These are phyloP conservation scores for Lantana camara DNA, from an alignment of 257 asterid species.

Conservation along the genomic window DNA sequence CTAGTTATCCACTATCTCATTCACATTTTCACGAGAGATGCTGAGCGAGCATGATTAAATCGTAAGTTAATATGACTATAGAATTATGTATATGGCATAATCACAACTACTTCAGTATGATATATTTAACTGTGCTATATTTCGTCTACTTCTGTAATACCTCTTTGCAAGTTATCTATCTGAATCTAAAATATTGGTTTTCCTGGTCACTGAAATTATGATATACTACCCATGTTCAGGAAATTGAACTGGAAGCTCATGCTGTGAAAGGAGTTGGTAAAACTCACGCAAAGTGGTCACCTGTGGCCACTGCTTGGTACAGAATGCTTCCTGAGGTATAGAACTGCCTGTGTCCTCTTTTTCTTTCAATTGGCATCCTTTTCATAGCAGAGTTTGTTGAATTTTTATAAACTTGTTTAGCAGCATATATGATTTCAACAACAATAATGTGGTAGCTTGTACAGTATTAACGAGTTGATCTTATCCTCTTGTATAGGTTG, in stretches of 20 bases:
- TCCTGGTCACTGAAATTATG: slow-evolving; percentile 8
- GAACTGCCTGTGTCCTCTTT: slow-evolving; percentile 1
- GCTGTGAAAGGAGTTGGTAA: slow-evolving; percentile 95
- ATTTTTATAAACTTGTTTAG: neutral
- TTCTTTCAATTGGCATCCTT: neutral
- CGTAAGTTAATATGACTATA: slow-evolving; percentile 7
- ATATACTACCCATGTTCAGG: slow-evolving; percentile 50
- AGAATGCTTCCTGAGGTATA: slow-evolving; percentile 98
- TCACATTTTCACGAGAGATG: slow-evolving; percentile 13
- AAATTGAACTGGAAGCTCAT: slow-evolving; percentile 97
- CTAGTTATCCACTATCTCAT: slow-evolving; percentile 13
- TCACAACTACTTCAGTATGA: slow-evolving; percentile 10
- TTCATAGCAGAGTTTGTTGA: neutral
- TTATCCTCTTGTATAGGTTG: slow-evolving; percentile 46
- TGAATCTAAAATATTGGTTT: slow-evolving; percentile 12
- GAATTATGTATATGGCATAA: neutral
- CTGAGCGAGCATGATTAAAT: slow-evolving; percentile 9
- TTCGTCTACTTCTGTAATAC: slow-evolving; percentile 4
- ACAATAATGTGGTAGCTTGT: neutral
- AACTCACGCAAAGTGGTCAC: slow-evolving; percentile 99
- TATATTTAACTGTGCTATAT: no score
- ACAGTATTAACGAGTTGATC: neutral
- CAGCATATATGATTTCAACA: neutral
- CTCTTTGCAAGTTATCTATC: slow-evolving; percentile 16
- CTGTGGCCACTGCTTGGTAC: slow-evolving; percentile 98